Conservation (phyloP, 2,329 filamentous ascomycete genomes). For the Aspergillus texensis region DNA sequence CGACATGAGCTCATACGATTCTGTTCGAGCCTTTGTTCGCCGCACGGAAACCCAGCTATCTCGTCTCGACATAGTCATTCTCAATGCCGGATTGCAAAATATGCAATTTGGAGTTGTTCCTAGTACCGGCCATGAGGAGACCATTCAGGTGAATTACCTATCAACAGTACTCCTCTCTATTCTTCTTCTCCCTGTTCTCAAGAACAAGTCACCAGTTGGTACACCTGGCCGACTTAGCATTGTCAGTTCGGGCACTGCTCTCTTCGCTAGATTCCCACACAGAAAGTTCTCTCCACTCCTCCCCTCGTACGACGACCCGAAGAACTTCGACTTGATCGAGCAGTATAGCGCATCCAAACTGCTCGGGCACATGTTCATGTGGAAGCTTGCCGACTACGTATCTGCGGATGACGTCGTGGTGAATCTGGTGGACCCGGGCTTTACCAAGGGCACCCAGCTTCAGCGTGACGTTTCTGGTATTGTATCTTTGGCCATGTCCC, state of each 20-base stretch:
- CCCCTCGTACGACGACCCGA: neutral
- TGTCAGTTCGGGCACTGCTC: neutral
- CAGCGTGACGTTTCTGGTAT: conserved; percentile 29
- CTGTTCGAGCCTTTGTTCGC: conserved; percentile 46
- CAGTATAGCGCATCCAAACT: conserved; percentile 2
- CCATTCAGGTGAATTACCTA: conserved; percentile 44
- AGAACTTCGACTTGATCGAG: neutral
- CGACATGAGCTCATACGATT: conserved; percentile 53
- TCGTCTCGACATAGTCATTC: conserved; percentile 48
- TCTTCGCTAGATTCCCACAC: neutral
- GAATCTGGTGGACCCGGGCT: conserved; percentile 53
- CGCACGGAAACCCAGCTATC: conserved; percentile 35
- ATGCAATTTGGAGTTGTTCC: conserved; percentile 15
- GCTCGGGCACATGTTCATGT: conserved; percentile 8
- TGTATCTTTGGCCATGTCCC: conserved; percentile 9
- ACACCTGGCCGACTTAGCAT: neutral
- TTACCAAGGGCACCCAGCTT: conserved; percentile 48
- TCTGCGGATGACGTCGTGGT: conserved; percentile 35
- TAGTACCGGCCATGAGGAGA: conserved; percentile 23
- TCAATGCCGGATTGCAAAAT: conserved; percentile 48
- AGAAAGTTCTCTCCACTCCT: conserved; percentile 1
- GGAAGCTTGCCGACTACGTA: conserved; percentile 22
- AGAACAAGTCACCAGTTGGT: conserved; percentile 11
- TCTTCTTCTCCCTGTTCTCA: conserved; percentile 24
- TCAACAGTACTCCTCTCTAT: conserved; percentile 27